Base-by-base conservation (phyloP, 139 green algal species). In the Desmodesmus armatus region DNA sequence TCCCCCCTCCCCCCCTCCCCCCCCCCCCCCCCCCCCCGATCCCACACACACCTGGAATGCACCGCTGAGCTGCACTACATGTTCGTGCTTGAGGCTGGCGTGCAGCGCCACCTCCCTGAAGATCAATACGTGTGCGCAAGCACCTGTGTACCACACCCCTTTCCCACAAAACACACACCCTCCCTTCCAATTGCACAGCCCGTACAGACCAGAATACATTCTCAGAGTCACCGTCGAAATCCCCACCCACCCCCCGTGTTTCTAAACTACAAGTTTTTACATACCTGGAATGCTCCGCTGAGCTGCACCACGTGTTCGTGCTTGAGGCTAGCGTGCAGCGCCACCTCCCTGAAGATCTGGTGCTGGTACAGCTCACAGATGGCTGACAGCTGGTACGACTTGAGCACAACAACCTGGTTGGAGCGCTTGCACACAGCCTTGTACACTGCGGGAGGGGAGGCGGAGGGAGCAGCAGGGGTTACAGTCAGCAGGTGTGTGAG, bases 291-390 rank as follows among this genome's bases (percentile, higher is more conserved):
- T 5, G 78, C 85, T 0, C 71, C 85, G 47, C 44, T 79, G 29
- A 89, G 71, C 44, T 63, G 29, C 35, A 89, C 49, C 27, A 89
- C 49, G 62, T 89, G 74, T 27, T 73, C 70, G 40, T 89, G 85
- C 21, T 23, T 49, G 58, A 86, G 49, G 7, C 25, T 40, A 2
- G 78, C 55, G 58, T 89, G 85, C 29, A 89, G 62, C 7, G 51
- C 53, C 1, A 89, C 70, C 72, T 89, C 85, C 5, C 85, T 49
- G 86, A 89, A 92, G 71, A 93, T 93, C 84, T 93, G 90, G 81
- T 93, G 89, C 79, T 89, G 80, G 86, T 93, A 91, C 31, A 93
- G 84, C 71, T 91, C 90, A 72, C 90, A 93, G 62, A 93, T 82
- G 13, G 75, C 71, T 47, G 78, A 58, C 33, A 93, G 60, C 41